A percentile compares a stretch with the other conserved stretches of the same genome.
Conservation (phyloP, 495 filamentous ascomycete species). For the Baudoinia panamericana region DNA sequence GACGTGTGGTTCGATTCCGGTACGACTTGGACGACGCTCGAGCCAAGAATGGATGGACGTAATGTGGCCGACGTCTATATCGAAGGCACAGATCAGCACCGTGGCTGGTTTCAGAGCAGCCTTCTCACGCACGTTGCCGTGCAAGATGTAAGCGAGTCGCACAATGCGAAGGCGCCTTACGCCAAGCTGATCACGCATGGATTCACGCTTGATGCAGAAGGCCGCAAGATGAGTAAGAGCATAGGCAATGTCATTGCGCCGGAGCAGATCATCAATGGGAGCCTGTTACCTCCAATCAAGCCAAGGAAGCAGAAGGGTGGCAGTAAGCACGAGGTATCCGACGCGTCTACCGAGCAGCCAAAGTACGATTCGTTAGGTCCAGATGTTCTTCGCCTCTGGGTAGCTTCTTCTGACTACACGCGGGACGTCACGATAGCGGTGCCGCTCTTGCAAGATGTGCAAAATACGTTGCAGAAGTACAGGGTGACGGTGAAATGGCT, state of each 20-base stretch:
- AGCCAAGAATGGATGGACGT: constrained; percentile 31
- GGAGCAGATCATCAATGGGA: constrained; percentile 68
- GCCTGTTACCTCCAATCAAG: constrained; percentile 48
- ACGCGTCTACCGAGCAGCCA: constrained; percentile 22
- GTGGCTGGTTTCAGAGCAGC: constrained; percentile 98
- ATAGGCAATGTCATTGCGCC: constrained; percentile 81
- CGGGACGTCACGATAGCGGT: constrained; percentile 68
- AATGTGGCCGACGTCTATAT: constrained; percentile 69
- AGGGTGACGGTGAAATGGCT: constrained; percentile 79
- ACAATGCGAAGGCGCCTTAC: constrained; percentile 48
- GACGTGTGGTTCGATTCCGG: constrained; percentile 99
- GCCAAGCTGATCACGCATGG: constrained; percentile 83
- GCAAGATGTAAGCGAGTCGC: constrained; percentile 29
- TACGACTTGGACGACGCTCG: constrained; percentile 70
- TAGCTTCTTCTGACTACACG: constrained; percentile 80
- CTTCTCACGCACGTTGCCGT: constrained; percentile 71
- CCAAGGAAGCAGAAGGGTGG: constrained; percentile 40
- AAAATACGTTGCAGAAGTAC: constrained; percentile 68
- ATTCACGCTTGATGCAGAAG: constrained; percentile 76
- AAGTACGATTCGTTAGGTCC: constrained; percentile 52
- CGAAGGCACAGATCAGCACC: constrained; percentile 89
- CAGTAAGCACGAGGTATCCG: constrained; percentile 25
- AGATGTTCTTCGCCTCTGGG: constrained; percentile 88
- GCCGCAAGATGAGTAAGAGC: constrained; percentile 97
- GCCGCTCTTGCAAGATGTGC: constrained; percentile 57